Evolutionary conservation across 2,329 filamentous ascomycete genomes (phyloP).

Genomic region (Paecilomyces niveus): DNA sequence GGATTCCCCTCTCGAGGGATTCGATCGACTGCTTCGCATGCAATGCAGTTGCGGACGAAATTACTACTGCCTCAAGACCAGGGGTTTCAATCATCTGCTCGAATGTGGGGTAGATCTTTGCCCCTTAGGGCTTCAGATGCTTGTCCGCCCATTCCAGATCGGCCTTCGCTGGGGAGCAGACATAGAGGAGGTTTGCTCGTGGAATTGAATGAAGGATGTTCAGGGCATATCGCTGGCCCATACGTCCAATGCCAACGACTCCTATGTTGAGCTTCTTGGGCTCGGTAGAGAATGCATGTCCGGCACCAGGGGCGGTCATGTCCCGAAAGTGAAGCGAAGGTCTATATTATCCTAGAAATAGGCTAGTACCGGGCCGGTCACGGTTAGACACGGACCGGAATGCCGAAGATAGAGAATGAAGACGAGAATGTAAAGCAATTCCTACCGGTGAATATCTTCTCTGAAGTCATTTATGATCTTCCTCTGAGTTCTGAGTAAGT

Average conservation of each 20-base stretch:
- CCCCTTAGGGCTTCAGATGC: slow-evolving; percentile 39
- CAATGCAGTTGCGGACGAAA: slow-evolving; percentile 45
- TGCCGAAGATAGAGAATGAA: too few relatives aligned
- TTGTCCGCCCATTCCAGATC: slow-evolving; percentile 41
- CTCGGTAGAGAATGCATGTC: neutral
- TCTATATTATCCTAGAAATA: too few relatives aligned
- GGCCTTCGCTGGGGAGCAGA: slow-evolving; percentile 39
- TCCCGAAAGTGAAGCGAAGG: neutral
- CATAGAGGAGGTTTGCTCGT: slow-evolving; percentile 44
- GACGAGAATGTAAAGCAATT: neutral
- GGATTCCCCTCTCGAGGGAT: slow-evolving; percentile 48
- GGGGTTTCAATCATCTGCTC: slow-evolving; percentile 39
- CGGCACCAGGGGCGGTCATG: neutral
- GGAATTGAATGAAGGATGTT: slow-evolving; percentile 42
- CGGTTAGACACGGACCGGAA: too few relatives aligned
- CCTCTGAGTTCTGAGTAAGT: neutral
- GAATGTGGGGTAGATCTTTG: slow-evolving; percentile 40
- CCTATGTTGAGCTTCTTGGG: slow-evolving; percentile 21
- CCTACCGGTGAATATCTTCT: neutral
- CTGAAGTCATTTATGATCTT: neutral
- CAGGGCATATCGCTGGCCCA: slow-evolving; percentile 47
- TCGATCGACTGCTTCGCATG: slow-evolving; percentile 53
- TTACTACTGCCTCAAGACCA: slow-evolving; percentile 42
- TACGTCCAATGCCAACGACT: slow-evolving; percentile 46
- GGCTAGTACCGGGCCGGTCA: too few relatives aligned